Evolutionary conservation across 805 yeast species (phyloP), one percentile per base, ranked within the genome.

Genomic region (Saccharomyces paradoxus): DNA sequence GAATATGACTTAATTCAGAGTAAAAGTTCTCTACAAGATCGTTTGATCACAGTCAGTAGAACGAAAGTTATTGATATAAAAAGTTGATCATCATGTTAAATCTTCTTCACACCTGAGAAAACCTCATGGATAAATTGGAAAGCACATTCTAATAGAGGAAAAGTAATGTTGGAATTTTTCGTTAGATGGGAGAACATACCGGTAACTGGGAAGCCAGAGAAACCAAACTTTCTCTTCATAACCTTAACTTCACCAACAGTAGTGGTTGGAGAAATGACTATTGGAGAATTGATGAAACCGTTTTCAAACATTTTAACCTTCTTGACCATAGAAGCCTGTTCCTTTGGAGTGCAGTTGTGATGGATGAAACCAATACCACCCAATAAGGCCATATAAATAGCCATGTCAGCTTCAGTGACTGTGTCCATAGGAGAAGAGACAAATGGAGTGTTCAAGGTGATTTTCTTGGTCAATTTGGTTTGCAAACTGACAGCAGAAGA

Each of bases 381-480:
- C 66, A 91, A 81, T 63, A 94, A 82, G 63, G 99, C 97, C 97
- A 94, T 91, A 77, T 90, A 84, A 65, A 94, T 92, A 61, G 99
- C 99, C 99, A 94, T 94, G 57, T 85, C 88, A 59, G 90, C 77
- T 80, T 94, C 99, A 55, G 99, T 94, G 62, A 94, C 99, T 50
- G 99, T 94, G 77, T 94, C 99, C 99, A 94, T 94, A 64, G 99
- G 99, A 67, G 98, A 89, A 22, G 98, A 92, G 57, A 94, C 92
- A 63, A 94, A 89, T 55, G 99, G 99, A 49, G 96, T 78, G 78
- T 87, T 90, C 74, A 94, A 79, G 54, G 94, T 74, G 78, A 94
- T 94, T 69, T 86, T 87, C 78, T 87, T 91, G 69, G 99, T 92
- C 74, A 94, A 79, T 73, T 81, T 87, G 60, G 96, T 81, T 64